Base-by-base conservation (phyloP, 2,329 filamentous ascomycete genomes). In the Aspergillus vadensis region DNA sequence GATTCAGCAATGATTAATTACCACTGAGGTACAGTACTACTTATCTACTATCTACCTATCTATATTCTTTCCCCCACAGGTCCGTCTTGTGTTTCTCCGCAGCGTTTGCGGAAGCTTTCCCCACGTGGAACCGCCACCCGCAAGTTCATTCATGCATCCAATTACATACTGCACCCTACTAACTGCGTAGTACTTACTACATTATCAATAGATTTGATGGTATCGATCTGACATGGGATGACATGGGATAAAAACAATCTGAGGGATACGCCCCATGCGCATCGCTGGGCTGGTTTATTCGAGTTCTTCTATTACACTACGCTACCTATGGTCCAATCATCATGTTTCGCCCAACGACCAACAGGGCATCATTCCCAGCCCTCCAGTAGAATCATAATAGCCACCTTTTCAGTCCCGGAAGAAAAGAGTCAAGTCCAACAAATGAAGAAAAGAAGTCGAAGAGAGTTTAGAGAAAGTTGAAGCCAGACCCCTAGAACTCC, bases 401-500 rank as follows among this genome's bases (percentile, higher is more conserved):
- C 56, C 59, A 52, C 62, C 62, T 63, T 63, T 63, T 61, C 56
- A 51, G 43, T 57, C 59, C 62, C 50, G 30, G 44, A 52, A 59
- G 32, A 36, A 36, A 36, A 36, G 5, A 14, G 12, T 36, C 32
- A 36, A 14, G 32, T 36, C 32, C 32, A 36, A 36, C 12, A 36
- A 36, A 15, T 36, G 32, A 36, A 36, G 32, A 36, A 36, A 36
- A 14, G 32, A 63, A 49, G 21, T 14, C 12, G 27, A 39, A 36
- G 47, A 27, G 25, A 51, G n/a, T 36, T 36, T 38, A 55, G n/a
- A 39, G 15, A 49, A 12, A 55, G 52, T 19, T 39, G 8, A 32
- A 41, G 12, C 32, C 41, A 25, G 7, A 56, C 25, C 53, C 39
- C 53, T 38, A 8, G 36, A 55, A 55, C 53, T 43, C 53, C 53